phyloP scores from a whole-genome alignment of 495 filamentous ascomycete species.

The Penicillium bovifimosum region DNA sequence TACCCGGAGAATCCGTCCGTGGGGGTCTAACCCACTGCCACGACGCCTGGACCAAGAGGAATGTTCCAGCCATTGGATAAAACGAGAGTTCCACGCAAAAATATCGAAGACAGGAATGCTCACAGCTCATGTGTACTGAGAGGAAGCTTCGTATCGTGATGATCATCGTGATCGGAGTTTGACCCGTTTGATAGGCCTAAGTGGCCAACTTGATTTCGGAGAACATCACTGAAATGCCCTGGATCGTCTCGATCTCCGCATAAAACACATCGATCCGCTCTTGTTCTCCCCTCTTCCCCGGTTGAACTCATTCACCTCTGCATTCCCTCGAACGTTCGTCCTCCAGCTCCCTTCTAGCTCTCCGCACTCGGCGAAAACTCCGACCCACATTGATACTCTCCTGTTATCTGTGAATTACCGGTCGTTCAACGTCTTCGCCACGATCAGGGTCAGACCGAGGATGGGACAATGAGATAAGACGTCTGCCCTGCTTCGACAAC shows the following conservation, averaged over 20 bases:
- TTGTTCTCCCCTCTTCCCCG: slow-evolving; percentile 15
- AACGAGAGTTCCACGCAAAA: not conserved
- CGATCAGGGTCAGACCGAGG: not conserved
- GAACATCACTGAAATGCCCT: not conserved
- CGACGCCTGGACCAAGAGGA: slow-evolving; percentile 12
- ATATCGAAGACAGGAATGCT: not conserved
- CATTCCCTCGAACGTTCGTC: not conserved
- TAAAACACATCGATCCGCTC: slow-evolving; percentile 22
- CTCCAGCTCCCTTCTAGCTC: not conserved
- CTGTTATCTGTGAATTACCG: not conserved
- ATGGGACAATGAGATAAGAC: slow-evolving; percentile 11
- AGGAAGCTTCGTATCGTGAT: not conserved
- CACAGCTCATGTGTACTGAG: not conserved
- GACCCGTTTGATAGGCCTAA: not conserved
- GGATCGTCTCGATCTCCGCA: slow-evolving; percentile 19
- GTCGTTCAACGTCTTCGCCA: not conserved
- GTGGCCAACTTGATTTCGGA: not conserved
- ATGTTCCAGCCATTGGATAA: slow-evolving; percentile 3
- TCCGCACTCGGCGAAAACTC: not conserved
- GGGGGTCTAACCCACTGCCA: slow-evolving; percentile 11
- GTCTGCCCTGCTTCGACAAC: slow-evolving; percentile 10
- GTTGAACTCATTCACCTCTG: slow-evolving; percentile 12
- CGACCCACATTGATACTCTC: not conserved
- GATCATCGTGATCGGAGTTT: slow-evolving; percentile 5
- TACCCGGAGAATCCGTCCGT: slow-evolving; percentile 20